These are phyloP conservation scores for Penicillium fimorum DNA, from an alignment of 495 filamentous ascomycete species.

Conservation along the genomic window DNA sequence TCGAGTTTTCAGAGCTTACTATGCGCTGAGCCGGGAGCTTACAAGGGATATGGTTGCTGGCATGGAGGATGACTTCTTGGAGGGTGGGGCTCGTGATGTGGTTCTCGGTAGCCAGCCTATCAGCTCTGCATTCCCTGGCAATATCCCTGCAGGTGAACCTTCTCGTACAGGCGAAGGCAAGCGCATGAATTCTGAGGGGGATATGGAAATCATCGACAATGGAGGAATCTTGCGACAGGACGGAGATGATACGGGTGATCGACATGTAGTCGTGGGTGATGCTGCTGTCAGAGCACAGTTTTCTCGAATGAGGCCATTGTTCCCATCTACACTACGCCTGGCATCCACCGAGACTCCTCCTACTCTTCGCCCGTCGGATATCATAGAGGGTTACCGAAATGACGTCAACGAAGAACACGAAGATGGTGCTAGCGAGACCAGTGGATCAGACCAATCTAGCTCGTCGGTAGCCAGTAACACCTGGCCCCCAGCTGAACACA, in stretches of 20 bases:
- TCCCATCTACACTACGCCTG: conserved; percentile 36
- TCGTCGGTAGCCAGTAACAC: conserved; percentile 34
- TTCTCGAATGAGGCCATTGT: conserved; percentile 38
- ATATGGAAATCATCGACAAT: conserved; percentile 59
- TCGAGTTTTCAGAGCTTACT: conserved; percentile 86
- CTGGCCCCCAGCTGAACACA: conserved; percentile 44
- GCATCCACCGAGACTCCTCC: conserved; percentile 18
- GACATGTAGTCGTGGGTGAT: conserved; percentile 48
- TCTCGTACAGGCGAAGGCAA: conserved; percentile 65
- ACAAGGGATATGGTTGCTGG: conserved; percentile 79
- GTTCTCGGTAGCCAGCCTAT: conserved; percentile 74
- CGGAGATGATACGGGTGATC: conserved; percentile 47
- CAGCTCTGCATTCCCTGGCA: conserved; percentile 67
- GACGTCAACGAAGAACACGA: conserved; percentile 30
- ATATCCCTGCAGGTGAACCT: conserved; percentile 58
- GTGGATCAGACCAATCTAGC: conserved; percentile 26
- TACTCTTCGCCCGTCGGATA: conserved; percentile 9
- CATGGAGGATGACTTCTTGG: conserved; percentile 76
- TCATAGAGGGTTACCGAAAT: conserved; percentile 25
- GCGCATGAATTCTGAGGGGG: conserved; percentile 53
- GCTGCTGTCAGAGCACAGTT: conserved; percentile 46
- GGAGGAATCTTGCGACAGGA: conserved; percentile 48
- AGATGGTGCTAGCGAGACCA: conserved; percentile 27
- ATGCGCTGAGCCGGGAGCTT: conserved; percentile 79
- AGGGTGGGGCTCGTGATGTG: conserved; percentile 70